A percentile compares a stretch with the other conserved stretches of the same genome.
phyloP scores from a whole-genome alignment of 495 filamentous ascomycete genomes.

The Tetracladium setigerum region DNA sequence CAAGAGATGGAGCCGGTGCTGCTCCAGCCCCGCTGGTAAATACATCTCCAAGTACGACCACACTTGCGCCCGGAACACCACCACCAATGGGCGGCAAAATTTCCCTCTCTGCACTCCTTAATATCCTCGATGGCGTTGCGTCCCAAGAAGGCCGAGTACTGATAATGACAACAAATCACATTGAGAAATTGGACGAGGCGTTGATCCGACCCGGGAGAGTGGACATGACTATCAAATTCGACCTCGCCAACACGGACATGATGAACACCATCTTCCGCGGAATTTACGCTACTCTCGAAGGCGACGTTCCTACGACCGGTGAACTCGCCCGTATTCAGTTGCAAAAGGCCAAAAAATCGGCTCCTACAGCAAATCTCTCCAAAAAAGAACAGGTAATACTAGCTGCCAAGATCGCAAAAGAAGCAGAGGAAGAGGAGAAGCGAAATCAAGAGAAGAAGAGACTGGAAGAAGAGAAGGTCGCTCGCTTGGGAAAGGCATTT shows the following conservation, averaged over 20 bases:
- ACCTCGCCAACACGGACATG: slow-evolving; percentile 34
- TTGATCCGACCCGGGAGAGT: slow-evolving; percentile 72
- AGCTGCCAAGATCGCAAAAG: not conserved
- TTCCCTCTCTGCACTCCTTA: slow-evolving; percentile 68
- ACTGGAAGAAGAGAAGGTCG: slow-evolving; percentile 29
- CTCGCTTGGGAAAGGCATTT: slow-evolving; percentile 46
- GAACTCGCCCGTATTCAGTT: not conserved
- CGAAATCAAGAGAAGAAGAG: slow-evolving; percentile 19
- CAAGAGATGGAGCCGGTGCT: slow-evolving; percentile 28
- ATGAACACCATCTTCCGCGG: slow-evolving; percentile 22
- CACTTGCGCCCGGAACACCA: too few species aligned
- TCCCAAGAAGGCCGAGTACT: slow-evolving; percentile 69
- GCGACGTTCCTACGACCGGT: slow-evolving; percentile 9
- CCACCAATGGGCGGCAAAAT: too few species aligned
- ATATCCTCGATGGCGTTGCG: slow-evolving; percentile 76
- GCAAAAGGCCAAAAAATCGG: too few species aligned
- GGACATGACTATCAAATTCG: slow-evolving; percentile 65
- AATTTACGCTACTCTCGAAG: slow-evolving; percentile 22
- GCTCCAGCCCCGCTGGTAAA: too few species aligned
- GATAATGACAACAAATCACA: slow-evolving; percentile 81
- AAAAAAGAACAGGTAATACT: not conserved
- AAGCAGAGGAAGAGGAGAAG: too few species aligned
- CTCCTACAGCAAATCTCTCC: too few species aligned
- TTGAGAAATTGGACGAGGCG: slow-evolving; percentile 67
- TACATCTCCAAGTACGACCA: not conserved